phyloP scores from a whole-genome alignment of 805 yeast species.

The Starmerella kuoi region DNA sequence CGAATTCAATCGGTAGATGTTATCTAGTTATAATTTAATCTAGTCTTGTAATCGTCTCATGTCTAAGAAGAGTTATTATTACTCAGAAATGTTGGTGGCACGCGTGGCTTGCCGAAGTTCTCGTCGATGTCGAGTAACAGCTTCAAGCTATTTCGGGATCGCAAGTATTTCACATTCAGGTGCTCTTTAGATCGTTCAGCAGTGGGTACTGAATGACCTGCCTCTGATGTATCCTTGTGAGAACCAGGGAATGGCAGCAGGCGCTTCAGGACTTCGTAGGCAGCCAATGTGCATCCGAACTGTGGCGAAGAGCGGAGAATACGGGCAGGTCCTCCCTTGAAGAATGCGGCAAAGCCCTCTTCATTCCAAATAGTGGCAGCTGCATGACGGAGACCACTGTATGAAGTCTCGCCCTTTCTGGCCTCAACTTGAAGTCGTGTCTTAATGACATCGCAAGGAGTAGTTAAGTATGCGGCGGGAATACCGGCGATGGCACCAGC shows the following conservation, averaged over 20 bases:
- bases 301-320: slow-evolving; percentile 93
- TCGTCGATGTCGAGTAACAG: slow-evolving; percentile 35
- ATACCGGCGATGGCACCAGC: slow-evolving; percentile 96
- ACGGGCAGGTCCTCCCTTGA: slow-evolving; percentile 94
- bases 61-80: no score
- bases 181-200: slow-evolving; percentile 22
- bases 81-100: slow-evolving; percentile 2
- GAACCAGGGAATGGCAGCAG: slow-evolving; percentile 52
- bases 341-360: slow-evolving; percentile 77
- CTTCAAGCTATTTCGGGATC: slow-evolving; percentile 34
- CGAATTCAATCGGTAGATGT: no score
- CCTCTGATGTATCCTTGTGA: slow-evolving; percentile 30
- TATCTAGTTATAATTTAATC: no score
- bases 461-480: slow-evolving; percentile 93
- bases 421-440: slow-evolving; percentile 85
- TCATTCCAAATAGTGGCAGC: slow-evolving; percentile 59
- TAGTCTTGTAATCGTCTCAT: no score
- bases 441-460: slow-evolving; percentile 94
- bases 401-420: slow-evolving; percentile 61
- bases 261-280: slow-evolving; percentile 79
- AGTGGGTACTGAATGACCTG: slow-evolving; percentile 34
- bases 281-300: slow-evolving; percentile 95
- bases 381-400: slow-evolving; percentile 69
- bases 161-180: slow-evolving; percentile 30
- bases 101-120: slow-evolving; percentile 31